Evolutionary conservation across 768 basidiomycete genomes (phyloP), one percentile per base, ranked within the genome.

Genomic region (Mycena alexandri): DNA sequence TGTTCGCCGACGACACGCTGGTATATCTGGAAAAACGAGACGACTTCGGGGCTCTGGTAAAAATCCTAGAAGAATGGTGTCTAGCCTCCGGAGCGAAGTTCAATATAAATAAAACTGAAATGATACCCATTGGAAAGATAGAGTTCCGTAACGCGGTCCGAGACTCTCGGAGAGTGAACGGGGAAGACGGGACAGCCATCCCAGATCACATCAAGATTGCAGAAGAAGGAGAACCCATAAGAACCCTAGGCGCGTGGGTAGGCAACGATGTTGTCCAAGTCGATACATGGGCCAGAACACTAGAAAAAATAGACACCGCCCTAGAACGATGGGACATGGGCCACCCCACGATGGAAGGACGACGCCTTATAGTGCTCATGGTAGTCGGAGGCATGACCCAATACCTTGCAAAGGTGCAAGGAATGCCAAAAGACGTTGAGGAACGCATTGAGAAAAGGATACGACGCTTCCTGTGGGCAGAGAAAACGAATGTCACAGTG

Each of bases 361-460:
- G 29, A 19, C n/a, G 29, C 0, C 54, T 70, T 0, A 64, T 74
- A 1, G 43, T 67, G 0, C 42, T 64, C 24, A 69, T 67, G 61
- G 51, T 72, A 0, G 41, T 75, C 0, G 72, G 68, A 3, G 72
- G 72, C 1, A 63, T 54, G 61, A 51, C 61, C 12, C 61, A 63
- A 34, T 63, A 63, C 22, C 13, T 63, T 1, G 58, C 75, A 0
- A 60, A 65, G 10, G 75, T 72, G 1, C 73, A 76, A 48, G 56
- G 73, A 0, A 76, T 76, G 75, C 75, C 74, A 0, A 52, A 47
- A 10, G 19, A 50, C 0, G 57, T 76, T 0, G 69, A 68, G 1
- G 9, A 0, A 11, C 51, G 10, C n/a, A 43, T 72, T 0, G 67
- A 67, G 13, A 53, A 34, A 11, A 2, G 51, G 4, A 34, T 50